Evolutionary conservation across 2,329 filamentous ascomycete genomes (phyloP).

Genomic region (Colletotrichum magnum): DNA sequence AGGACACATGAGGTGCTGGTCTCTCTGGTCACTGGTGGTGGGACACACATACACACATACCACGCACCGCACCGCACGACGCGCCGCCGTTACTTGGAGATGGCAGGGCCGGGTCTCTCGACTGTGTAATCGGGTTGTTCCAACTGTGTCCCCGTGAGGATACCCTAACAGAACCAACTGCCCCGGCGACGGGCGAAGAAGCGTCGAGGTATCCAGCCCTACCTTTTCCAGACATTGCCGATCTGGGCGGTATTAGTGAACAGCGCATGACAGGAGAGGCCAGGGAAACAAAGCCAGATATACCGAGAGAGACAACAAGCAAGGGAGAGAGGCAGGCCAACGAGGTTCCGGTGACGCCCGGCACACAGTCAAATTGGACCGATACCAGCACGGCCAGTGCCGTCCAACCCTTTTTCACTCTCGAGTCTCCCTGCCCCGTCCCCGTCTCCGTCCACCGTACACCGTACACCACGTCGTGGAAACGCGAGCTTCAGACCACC

Average conservation of each 20-base stretch:
- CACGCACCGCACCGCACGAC: slow-evolving; percentile 13
- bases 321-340: slow-evolving; percentile 26
- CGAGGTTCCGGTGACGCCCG: slow-evolving; percentile 30
- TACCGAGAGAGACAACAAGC: slow-evolving; percentile 33
- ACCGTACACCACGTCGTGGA: slow-evolving; percentile 35
- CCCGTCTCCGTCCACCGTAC: slow-evolving; percentile 17
- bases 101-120: slow-evolving; percentile 6
- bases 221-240: slow-evolving; percentile 17
- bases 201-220: slow-evolving; percentile 6
- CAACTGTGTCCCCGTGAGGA: slow-evolving; percentile 15
- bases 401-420: slow-evolving; percentile 26
- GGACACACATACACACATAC: too few relatives aligned
- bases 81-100: slow-evolving; percentile 2
- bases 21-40: too few relatives aligned
- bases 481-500: slow-evolving; percentile 38
- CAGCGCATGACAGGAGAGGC: slow-evolving; percentile 1
- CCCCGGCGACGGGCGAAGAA: slow-evolving; percentile 7
- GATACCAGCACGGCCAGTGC: slow-evolving; percentile 30
- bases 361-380: slow-evolving; percentile 35
- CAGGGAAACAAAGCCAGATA: slow-evolving; percentile 17
- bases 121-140: slow-evolving; percentile 20
- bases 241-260: slow-evolving; percentile 8
- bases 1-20: neutral
- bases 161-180: slow-evolving; percentile 16
- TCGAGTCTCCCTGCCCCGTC: slow-evolving; percentile 15